Evolutionary conservation across 495 filamentous ascomycete genomes (phyloP).

Genomic region (Tuber magnatum): DNA sequence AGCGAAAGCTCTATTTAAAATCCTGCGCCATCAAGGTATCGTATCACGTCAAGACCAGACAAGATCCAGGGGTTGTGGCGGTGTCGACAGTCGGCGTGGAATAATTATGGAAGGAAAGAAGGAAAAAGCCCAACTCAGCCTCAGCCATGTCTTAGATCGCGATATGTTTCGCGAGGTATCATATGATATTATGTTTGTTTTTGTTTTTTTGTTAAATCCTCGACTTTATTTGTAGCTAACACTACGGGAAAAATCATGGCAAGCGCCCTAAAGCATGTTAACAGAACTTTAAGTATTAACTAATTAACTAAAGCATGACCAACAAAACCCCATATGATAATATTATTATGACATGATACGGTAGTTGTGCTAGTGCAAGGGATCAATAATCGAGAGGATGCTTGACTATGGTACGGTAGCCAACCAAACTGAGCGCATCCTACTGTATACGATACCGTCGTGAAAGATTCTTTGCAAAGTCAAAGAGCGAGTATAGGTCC

Average conservation of each 20-base stretch:
- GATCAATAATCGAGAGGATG: not conserved
- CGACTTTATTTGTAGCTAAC: no score
- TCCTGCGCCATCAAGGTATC: not conserved
- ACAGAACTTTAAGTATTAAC: no score
- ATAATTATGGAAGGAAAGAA: slow-evolving; percentile 1
- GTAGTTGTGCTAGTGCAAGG: not conserved
- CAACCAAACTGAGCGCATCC: not conserved
- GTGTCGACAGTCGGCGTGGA: not conserved
- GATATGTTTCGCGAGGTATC: not conserved
- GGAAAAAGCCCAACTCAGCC: not conserved
- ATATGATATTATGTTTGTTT: not conserved
- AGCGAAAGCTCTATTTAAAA: not conserved
- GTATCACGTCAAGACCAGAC: not conserved
- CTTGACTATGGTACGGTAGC: not conserved
- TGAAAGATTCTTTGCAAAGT: not conserved
- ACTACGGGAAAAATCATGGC: no score
- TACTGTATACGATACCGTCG: not conserved
- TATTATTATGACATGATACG: not conserved
- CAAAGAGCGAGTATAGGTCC: not conserved
- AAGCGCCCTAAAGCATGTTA: no score
- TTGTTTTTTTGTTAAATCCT: no score
- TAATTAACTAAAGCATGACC: no score
- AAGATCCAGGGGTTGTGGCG: not conserved
- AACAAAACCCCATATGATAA: no score
- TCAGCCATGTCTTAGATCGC: not conserved